Conservation (phyloP, 495 filamentous ascomycete species). For the Neohortaea acidophila region DNA sequence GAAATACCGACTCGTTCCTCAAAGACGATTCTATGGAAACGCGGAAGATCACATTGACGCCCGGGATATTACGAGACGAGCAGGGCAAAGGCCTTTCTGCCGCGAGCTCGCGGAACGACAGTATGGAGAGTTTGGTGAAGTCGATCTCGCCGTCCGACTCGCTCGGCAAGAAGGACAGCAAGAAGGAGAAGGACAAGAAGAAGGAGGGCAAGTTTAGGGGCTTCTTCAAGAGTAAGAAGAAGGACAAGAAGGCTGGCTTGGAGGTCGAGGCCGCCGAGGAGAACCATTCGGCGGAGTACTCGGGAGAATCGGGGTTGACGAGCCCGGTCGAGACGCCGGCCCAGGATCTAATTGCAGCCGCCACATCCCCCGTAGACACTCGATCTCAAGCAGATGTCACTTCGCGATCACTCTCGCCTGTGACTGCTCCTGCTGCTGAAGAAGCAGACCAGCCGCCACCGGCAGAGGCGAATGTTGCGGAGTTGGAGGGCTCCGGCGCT, state of each 20-base stretch:
- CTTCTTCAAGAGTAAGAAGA: slow-evolving; percentile 88
- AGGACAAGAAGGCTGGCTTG: slow-evolving; percentile 63
- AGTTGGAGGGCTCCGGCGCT: slow-evolving; percentile 8
- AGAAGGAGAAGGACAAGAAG: slow-evolving; percentile 85
- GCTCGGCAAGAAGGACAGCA: slow-evolving; percentile 46
- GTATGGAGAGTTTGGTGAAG: slow-evolving; percentile 45
- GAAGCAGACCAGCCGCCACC: neutral
- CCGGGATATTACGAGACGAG: slow-evolving; percentile 85
- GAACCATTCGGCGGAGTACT: slow-evolving; percentile 36
- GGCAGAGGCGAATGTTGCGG: slow-evolving; percentile 7
- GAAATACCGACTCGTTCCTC: slow-evolving; percentile 91
- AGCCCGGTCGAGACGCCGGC: slow-evolving; percentile 37
- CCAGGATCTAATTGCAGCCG: neutral
- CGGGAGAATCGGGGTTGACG: slow-evolving; percentile 25
- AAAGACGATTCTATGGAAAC: slow-evolving; percentile 90
- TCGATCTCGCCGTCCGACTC: slow-evolving; percentile 36
- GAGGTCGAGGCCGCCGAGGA: slow-evolving; percentile 41
- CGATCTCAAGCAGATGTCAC: neutral
- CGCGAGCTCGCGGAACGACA: slow-evolving; percentile 17
- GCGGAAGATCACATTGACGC: slow-evolving; percentile 92
- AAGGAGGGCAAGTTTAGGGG: slow-evolving; percentile 65
- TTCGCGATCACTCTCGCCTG: slow-evolving; percentile 19
- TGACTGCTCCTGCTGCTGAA: slow-evolving; percentile 2
- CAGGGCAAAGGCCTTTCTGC: slow-evolving; percentile 18
- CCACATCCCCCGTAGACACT: neutral